Evolutionary conservation across 2,329 filamentous ascomycete species (phyloP).

Genomic region (Fusarium neocosmosporiellum): DNA sequence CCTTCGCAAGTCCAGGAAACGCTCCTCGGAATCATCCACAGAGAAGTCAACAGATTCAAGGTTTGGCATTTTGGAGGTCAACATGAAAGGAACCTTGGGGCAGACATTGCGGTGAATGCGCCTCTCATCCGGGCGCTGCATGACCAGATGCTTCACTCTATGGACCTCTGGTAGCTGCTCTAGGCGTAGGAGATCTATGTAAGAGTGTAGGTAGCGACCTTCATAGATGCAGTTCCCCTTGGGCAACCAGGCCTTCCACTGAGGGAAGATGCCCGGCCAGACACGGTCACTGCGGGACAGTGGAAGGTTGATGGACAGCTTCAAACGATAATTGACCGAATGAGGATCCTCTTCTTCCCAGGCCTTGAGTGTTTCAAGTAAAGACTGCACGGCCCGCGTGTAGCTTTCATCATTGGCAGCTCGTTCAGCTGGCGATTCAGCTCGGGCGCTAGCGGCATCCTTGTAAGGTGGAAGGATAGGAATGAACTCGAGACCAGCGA

Average conservation of each 20-base stretch:
- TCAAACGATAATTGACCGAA: not conserved
- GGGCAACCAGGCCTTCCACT: not conserved
- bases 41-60: not conserved
- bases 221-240: constrained; percentile 4
- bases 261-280: not conserved
- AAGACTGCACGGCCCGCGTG: not conserved
- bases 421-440: constrained; percentile 10
- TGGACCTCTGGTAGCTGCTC: constrained; percentile 4
- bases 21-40: constrained; percentile 6
- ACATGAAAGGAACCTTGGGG: constrained; percentile 4
- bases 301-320: constrained; percentile 8
- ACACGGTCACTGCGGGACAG: constrained; percentile 7
- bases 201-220: constrained; percentile 16
- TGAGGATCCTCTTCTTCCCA: constrained; percentile 8
- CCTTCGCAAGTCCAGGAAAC: constrained; percentile 6
- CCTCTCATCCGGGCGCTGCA: not conserved
- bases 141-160: not conserved
- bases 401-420: constrained; percentile 11
- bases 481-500: constrained; percentile 6
- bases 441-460: not conserved
- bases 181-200: not conserved
- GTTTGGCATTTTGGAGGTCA: constrained; percentile 15
- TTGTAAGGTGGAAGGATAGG: constrained; percentile 1
- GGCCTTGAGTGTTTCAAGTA: not conserved
- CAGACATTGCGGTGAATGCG: not conserved